Percentiles rank a stretch among this genome's conserved stretches.
phyloP scores from a whole-genome alignment of 106 monocot species.

The Posidonia australis region DNA sequence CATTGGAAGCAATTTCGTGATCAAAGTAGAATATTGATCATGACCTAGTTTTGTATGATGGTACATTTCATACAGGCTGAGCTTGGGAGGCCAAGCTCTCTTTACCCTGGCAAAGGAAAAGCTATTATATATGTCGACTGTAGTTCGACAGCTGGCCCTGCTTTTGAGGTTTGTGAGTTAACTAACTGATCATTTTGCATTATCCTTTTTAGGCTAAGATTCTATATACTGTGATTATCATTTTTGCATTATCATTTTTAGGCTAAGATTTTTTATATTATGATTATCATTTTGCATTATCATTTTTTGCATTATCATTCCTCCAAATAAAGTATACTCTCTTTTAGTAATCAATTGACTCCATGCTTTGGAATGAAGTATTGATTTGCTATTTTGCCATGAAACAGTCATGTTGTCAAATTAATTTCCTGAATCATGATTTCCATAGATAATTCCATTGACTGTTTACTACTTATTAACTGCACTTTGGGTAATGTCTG shows the following conservation, averaged over 20 bases:
- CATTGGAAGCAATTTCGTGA: too few relatives aligned
- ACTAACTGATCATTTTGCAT: neutral
- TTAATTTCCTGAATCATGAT: too few relatives aligned
- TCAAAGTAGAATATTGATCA: neutral
- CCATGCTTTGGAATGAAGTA: too few relatives aligned
- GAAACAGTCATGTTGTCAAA: too few relatives aligned
- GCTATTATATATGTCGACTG: conserved; percentile 76
- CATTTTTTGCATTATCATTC: too few relatives aligned
- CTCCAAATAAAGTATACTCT: too few relatives aligned
- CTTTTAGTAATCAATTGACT: too few relatives aligned
- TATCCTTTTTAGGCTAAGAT: neutral
- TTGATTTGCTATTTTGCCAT: too few relatives aligned
- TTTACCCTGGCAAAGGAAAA: conserved; percentile 78
- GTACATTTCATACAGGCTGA: conserved; percentile 43
- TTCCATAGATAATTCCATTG: too few relatives aligned
- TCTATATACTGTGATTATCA: neutral
- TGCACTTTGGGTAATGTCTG: too few relatives aligned
- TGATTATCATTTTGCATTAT: too few relatives aligned
- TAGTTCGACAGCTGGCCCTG: conserved; percentile 68
- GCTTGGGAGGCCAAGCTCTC: conserved; percentile 59
- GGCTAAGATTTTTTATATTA: neutral
- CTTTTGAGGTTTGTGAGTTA: conserved; percentile 57
- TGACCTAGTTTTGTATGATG: neutral
- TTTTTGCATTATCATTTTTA: neutral
- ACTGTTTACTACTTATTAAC: too few relatives aligned